Evolutionary conservation across 371 early-diverging fungal species (phyloP), one percentile per base, ranked within the genome.

Genomic region (Batkoa obscura): DNA sequence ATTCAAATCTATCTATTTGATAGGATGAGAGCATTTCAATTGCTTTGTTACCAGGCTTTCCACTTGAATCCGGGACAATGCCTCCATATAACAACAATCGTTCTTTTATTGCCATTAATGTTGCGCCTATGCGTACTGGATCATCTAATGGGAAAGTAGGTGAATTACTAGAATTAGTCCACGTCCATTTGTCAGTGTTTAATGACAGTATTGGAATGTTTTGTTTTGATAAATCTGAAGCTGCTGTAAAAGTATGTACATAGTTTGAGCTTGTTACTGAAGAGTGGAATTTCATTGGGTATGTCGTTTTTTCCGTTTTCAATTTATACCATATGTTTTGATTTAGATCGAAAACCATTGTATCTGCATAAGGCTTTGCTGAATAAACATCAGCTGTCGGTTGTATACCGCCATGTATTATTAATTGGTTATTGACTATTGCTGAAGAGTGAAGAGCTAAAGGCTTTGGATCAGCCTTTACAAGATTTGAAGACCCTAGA

Each of bases 261-360:
- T 23, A 39, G 35, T 9, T 53, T 36, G 38, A n/a, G n/a, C 6
- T 34, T 34, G 34, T 50, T 50, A 39, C 53, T 10, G 53, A 9
- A 8, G 53, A 36, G 15, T 53, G 53, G 23, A 53, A 53, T 39
- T 53, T 53, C 8, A 15, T 53, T 53, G 53, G 23, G 23, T 23
- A 23, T 23, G 23, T 23, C 23, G 23, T 23, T 23, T 23, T 23
- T 23, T 23, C 23, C 23, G 23, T 23, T 23, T 23, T 23, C 23
- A 23, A 23, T 23, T 23, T 23, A 23, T 23, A 23, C 23, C 23
- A 23, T 23, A 23, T 23, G 23, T 23, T 23, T 23, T 23, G 23
- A 23, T 23, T 23, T 23, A 23, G 23, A 23, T 23, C 23, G 23
- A 23, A 23, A 23, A 23, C 23, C 23, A 23, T 23, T 23, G 23